These are phyloP conservation scores for Turnera subulata DNA, from an alignment of 345 rosid species.

Conservation along the genomic window DNA sequence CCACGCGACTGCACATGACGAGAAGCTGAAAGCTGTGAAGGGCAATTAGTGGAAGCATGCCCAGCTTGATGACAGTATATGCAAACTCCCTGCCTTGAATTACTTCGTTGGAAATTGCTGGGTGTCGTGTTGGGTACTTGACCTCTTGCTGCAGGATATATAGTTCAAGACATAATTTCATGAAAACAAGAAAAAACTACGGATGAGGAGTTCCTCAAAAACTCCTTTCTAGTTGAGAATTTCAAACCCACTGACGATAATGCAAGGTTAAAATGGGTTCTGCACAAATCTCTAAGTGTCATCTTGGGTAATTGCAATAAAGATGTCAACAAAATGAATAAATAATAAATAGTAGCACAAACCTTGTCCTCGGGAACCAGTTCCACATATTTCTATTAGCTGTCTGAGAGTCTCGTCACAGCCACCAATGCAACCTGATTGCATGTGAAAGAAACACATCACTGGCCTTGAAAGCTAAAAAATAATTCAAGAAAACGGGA, in stretches of 20 bases:
- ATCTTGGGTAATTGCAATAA: background rate
- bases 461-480: background rate
- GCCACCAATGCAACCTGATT: conserved; percentile 88
- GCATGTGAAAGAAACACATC: conserved; percentile 17
- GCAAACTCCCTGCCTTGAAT: conserved; percentile 49
- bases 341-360: too few species aligned
- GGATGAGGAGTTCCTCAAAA: background rate
- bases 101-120: conserved; percentile 52
- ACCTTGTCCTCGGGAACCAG: conserved; percentile 91
- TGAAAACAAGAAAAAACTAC: background rate
- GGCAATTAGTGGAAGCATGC: conserved; percentile 71
- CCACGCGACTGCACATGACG: conserved; percentile 41
- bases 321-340: background rate
- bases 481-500: too few species aligned
- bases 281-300: background rate
- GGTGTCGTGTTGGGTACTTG: conserved; percentile 44
- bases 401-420: conserved; percentile 79
- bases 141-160: conserved; percentile 45
- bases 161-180: background rate
- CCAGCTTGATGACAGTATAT: conserved; percentile 72
- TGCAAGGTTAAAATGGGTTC: background rate
- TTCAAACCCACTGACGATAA: background rate
- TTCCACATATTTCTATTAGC: conserved; percentile 85
- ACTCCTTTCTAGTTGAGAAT: background rate
- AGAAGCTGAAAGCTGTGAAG: conserved; percentile 46